Evolutionary conservation across 2,329 filamentous ascomycete genomes (phyloP).

Genomic region (Phyllosticta citrichinensis): DNA sequence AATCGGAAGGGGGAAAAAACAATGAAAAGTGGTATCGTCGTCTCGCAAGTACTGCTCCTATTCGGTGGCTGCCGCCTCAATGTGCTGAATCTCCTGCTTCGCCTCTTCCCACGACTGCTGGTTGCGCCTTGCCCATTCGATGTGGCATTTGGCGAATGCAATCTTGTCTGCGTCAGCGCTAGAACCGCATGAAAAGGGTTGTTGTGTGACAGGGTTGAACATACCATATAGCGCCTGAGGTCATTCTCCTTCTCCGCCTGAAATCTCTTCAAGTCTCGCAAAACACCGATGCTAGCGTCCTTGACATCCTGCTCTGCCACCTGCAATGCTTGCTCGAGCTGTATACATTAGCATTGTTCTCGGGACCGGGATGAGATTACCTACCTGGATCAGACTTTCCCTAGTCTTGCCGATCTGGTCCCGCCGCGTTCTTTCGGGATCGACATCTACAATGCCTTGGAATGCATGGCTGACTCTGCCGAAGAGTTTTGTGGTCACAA

Average conservation of each 20-base stretch:
- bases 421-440: constrained; percentile 82
- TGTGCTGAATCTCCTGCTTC: constrained; percentile 77
- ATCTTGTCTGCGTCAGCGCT: constrained; percentile 44
- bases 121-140: constrained; percentile 89
- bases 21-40: constrained; percentile 6
- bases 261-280: constrained; percentile 86
- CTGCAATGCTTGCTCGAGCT: constrained; percentile 84
- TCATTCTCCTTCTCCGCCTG: constrained; percentile 95
- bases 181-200: not conserved
- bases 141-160: constrained; percentile 82
- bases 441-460: constrained; percentile 90
- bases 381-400: constrained; percentile 62
- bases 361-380: constrained; percentile 1
- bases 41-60: not conserved
- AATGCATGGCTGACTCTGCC: constrained; percentile 91
- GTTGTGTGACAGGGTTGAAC: constrained; percentile 20
- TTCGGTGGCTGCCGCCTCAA: constrained; percentile 39
- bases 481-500: constrained; percentile 88
- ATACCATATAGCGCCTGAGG: constrained; percentile 87
- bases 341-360: constrained; percentile 15
- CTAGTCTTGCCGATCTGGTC: constrained; percentile 94
- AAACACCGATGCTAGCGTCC: constrained; percentile 78
- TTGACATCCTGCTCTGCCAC: constrained; percentile 86
- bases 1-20: not conserved
- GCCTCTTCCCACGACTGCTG: constrained; percentile 91